Evolutionary conservation across 2,329 filamentous ascomycete genomes (phyloP), one percentile per base, ranked within the genome.

Genomic region (Rhinocladiella mackenziei): DNA sequence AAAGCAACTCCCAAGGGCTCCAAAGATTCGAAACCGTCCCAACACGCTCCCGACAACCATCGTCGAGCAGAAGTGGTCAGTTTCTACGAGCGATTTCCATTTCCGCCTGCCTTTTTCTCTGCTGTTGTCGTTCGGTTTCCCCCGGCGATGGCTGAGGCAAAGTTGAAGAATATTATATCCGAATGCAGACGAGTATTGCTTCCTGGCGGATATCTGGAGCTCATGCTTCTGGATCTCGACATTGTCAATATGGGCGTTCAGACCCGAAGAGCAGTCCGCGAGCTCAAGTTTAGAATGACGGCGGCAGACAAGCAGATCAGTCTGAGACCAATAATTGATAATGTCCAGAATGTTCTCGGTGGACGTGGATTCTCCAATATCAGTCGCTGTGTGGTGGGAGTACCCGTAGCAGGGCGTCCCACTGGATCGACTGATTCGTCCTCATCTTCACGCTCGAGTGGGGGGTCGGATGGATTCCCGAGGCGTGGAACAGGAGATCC

Each of bases 231-330:
- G 7, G 71, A 74, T 45, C 58, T 71, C n/a, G 71, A 74, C 44
- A 68, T 73, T 61, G 63, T 72, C 30, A 73, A 73, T 45, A 72
- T 74, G 69, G 71, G 71, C 2, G 66, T 62, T 8, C 64, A 63
- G 32, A 69, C 70, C 11, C 62, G 70, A 25, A 67, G 65, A 55
- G 69, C 69, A 0, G 62, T 73, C 23, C 62, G 69, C 4, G 61
- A 59, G 20, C 58, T 74, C 13, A 74, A 74, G 44, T 66, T 71
- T 50, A 63, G 62, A 36, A 71, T 71, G 33, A 69, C 65, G 35
- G 54, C 65, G 2, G 61, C 64, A 6, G 65, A 72, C 43, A 54
- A 64, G 9, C 61, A 58, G 10, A 67, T 72, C 44, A 69, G 65
- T 42, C 64, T 74, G 22, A 71, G 70, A 43, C 69, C 70, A 4